phyloP scores from a whole-genome alignment of 257 asterid species.

The Solanum virginianum region DNA sequence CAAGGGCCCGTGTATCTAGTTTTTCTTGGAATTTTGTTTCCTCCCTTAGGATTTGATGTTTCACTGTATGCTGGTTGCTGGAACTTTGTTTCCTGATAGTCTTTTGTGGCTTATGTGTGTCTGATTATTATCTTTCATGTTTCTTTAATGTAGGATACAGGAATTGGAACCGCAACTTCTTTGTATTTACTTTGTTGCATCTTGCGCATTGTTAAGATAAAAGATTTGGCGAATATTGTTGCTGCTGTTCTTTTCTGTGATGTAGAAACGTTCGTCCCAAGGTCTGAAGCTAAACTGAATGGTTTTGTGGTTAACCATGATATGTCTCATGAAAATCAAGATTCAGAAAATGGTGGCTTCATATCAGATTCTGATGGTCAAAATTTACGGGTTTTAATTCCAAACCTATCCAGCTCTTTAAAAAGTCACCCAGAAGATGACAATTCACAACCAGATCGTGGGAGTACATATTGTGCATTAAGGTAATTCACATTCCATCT shows the following conservation, averaged over 20 bases:
- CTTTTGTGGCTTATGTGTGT: not conserved
- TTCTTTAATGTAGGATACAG: constrained; percentile 47
- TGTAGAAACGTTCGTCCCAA: constrained; percentile 32
- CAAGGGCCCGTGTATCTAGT: too few relatives aligned
- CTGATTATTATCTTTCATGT: constrained; percentile 16
- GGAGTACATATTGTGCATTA: constrained; percentile 25
- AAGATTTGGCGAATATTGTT: constrained; percentile 85
- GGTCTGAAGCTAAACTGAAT: constrained; percentile 44
- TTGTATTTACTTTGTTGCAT: constrained; percentile 92
- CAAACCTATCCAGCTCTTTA: constrained; percentile 30
- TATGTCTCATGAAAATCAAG: constrained; percentile 21
- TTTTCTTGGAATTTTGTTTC: not conserved
- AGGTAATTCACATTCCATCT: constrained; percentile 31
- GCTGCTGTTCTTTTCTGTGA: constrained; percentile 82
- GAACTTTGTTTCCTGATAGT: not conserved
- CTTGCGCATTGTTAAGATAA: constrained; percentile 90
- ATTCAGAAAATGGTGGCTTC: constrained; percentile 12
- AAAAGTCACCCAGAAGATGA: constrained; percentile 22
- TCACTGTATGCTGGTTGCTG: not conserved
- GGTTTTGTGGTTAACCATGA: constrained; percentile 36
- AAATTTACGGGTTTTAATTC: constrained; percentile 23
- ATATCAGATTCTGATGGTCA: constrained; percentile 17
- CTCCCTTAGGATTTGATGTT: not conserved
- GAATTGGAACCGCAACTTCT: constrained; percentile 66
- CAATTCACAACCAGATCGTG: constrained; percentile 17